A percentile compares a stretch with the other conserved stretches of the same genome.
Conservation (phyloP, 2,329 filamentous ascomycete species). For the Neonectria sp. region DNA sequence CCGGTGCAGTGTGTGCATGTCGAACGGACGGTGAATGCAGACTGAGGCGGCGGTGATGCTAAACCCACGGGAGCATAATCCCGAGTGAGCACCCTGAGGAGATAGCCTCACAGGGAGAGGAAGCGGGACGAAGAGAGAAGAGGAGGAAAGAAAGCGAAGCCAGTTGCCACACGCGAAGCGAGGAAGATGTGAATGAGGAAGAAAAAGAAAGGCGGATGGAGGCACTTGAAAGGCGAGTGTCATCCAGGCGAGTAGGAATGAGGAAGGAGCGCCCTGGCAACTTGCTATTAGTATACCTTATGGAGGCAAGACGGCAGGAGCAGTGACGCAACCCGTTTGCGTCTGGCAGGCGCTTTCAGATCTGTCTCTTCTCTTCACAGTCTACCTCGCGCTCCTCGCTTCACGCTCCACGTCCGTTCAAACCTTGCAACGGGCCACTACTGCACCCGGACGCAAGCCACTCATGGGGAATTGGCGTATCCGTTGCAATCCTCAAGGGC, state of each 20-base stretch:
- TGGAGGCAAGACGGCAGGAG: conserved; percentile 16
- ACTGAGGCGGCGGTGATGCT: neutral
- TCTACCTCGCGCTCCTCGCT: neutral
- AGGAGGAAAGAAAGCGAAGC: conserved; percentile 17
- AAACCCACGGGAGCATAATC: neutral
- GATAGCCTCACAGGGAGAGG: neutral
- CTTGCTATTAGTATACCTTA: conserved; percentile 34
- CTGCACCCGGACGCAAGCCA: conserved; percentile 42
- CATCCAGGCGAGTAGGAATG: conserved; percentile 22
- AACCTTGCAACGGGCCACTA: conserved; percentile 44
- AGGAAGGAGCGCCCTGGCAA: conserved; percentile 31
- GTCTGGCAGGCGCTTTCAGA: conserved; percentile 35
- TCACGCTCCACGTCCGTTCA: conserved; percentile 23
- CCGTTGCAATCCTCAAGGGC: conserved; percentile 37
- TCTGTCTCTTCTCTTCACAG: conserved; percentile 14
- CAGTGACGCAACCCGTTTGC: conserved; percentile 35
- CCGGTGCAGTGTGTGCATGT: conserved; percentile 28
- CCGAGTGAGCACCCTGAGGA: neutral
- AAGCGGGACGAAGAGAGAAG: conserved; percentile 12
- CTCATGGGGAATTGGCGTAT: conserved; percentile 32
- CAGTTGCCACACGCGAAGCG: conserved; percentile 1
- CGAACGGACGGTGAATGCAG: conserved; percentile 7
- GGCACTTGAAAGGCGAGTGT: conserved; percentile 26
- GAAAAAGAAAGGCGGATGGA: conserved; percentile 1
- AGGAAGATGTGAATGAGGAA: neutral